These are phyloP conservation scores for Plantago rigida DNA, from an alignment of 305 asterid genomes.

Conservation along the genomic window DNA sequence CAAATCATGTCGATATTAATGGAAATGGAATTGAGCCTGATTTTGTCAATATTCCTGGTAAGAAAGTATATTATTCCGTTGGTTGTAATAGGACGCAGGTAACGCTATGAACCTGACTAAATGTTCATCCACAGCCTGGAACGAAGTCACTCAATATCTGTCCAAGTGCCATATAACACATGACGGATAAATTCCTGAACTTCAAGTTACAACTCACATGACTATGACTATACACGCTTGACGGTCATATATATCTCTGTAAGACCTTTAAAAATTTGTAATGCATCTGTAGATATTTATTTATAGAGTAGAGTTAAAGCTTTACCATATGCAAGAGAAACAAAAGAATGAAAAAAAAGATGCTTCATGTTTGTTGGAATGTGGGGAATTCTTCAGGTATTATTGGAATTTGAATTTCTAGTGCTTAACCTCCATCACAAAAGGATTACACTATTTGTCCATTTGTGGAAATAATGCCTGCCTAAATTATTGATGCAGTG, in stretches of 20 bases:
- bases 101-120: slow-evolving; percentile 6
- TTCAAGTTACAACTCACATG: slow-evolving; percentile 3
- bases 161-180: slow-evolving; percentile 61
- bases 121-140: slow-evolving; percentile 58
- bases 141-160: slow-evolving; percentile 52
- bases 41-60: slow-evolving; percentile 76
- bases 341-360: background rate
- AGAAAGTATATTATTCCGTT: slow-evolving; percentile 9
- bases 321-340: background rate
- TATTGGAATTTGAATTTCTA: background rate
- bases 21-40: slow-evolving; percentile 92
- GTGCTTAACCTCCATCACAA: background rate
- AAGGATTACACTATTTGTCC: background rate
- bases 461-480: background rate
- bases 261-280: background rate
- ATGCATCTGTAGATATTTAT: no score
- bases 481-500: slow-evolving; percentile 1
- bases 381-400: background rate
- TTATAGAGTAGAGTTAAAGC: background rate
- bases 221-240: background rate
- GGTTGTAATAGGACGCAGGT: background rate
- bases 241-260: background rate
- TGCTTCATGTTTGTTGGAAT: background rate
- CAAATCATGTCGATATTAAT: slow-evolving; percentile 77
- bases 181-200: slow-evolving; percentile 35